Base-by-base conservation (phyloP, 257 asterid species). In the Ophiorrhiza pumila region DNA sequence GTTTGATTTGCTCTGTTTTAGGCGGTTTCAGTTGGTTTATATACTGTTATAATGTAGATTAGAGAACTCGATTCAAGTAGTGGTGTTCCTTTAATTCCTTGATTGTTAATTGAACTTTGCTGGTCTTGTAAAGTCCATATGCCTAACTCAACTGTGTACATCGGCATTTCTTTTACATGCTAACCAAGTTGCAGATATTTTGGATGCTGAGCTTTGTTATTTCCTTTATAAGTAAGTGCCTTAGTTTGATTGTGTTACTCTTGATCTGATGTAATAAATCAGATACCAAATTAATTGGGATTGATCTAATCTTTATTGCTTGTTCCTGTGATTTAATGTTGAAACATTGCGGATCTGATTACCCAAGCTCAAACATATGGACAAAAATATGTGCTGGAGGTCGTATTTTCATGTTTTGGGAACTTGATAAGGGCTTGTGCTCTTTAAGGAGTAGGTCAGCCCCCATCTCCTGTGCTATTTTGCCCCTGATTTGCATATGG, bases 191-290 rank as follows among this genome's bases (percentile, higher is more conserved):
- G 12, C 27, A 1, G 25, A 60, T 17, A 17, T 14, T 29, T 31
- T n/a, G 42, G 22, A 29, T 27, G 25, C 10, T 2, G 11, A 15
- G 5, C 14, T 61, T 17, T 46, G 35, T 17, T 53, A 23, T 37
- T 73, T 66, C 11, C 49, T 18, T 39, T 15, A 37, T 7, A 37
- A 25, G 6, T 14, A 49, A 29, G 31, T 23, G 72, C 27, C 67
- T 50, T 52, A 4, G 22, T 70, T 4, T 25, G 18, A 27, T 49
- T 15, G 15, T 32, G 49, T 75, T 45, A 57, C 58, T 23, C 11
- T 27, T 39, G 76, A 74, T 79, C 76, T 43, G 61, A 57, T 53
- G 58, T 39, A 43, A 53, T 69, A 46, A 7, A 32, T 45, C 17
- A 0, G 46, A 56, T 60, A 69, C 23, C 46, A 37, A 29, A 39